Evolutionary conservation across 2,329 filamentous ascomycete genomes (phyloP).

Genomic region (Colletotrichum limetticola): DNA sequence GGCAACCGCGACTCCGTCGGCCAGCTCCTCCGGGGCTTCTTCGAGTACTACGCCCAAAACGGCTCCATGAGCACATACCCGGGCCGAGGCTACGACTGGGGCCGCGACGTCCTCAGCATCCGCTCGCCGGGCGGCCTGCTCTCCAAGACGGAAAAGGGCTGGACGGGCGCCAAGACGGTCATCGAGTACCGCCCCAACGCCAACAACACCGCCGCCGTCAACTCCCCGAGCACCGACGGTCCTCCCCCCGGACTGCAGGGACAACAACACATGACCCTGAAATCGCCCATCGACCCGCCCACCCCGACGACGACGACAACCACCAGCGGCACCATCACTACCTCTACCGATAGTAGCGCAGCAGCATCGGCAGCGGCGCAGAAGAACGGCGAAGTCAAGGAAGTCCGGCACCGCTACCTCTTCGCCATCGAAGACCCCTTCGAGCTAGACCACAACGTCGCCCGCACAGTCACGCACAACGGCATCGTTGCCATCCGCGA

Average conservation of each 20-base stretch:
- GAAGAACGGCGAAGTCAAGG: conserved; percentile 63
- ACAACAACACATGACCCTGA: not conserved
- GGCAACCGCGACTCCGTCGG: conserved; percentile 78
- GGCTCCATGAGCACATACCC: conserved; percentile 62
- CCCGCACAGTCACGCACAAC: conserved; percentile 83
- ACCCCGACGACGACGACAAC: not conserved
- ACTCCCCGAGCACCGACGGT: conserved; percentile 12
- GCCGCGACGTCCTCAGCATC: conserved; percentile 80
- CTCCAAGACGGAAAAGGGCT: conserved; percentile 82
- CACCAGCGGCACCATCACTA: not conserved
- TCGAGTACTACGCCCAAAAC: conserved; percentile 82
- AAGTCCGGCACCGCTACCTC: conserved; percentile 82
- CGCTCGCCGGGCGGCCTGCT: conserved; percentile 77
- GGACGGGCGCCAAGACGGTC: conserved; percentile 84
- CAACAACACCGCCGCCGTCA: not conserved
- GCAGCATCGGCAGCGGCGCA: conserved; percentile 25
- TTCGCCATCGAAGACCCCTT: conserved; percentile 95
- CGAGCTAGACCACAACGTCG: conserved; percentile 88
- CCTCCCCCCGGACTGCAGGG: not conserved
- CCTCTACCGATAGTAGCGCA: conserved; percentile 28
- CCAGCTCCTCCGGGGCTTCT: conserved; percentile 82
- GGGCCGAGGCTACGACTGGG: conserved; percentile 79
- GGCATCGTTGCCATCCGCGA: conserved; percentile 85
- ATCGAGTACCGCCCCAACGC: conserved; percentile 33
- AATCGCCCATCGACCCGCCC: not conserved